Evolutionary conservation across 352 stramenopile species (phyloP), one percentile per base, ranked within the genome.

Genomic region (Globisporangium perplexum): DNA sequence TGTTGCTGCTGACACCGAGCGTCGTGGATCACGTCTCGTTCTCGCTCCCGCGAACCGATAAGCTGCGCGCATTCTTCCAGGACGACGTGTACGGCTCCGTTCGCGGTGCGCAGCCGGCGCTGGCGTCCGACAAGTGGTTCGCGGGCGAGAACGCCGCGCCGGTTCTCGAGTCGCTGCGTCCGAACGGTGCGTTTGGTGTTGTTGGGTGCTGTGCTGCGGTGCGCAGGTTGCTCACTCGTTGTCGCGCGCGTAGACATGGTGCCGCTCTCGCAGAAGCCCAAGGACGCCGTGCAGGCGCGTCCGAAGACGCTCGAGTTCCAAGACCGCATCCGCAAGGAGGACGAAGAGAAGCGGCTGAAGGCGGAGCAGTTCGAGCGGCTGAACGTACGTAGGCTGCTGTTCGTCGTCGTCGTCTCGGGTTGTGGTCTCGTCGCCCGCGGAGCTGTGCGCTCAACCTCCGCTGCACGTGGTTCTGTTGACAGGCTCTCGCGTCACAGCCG

Each of bases 281-380:
- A 54, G 20, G 73, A 87, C 20, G 46, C 42, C 17, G 43, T 54
- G 22, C 55, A 66, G 24, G 52, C 50, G 50, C 70, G 71, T 23
- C 75, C 72, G 11, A 91, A 83, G 67, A 86, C 76, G 35, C 63
- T 88, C 47, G 68, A 84, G 50, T 93, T 90, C 59, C 78, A 88
- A 51, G 75, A 65, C 14, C 63, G 66, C 39, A 72, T 74, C 41
- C 70, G 72, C 12, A 59, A 79, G 46, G 80, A 91, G 44, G 76
- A 88, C 39, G 68, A 83, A 28, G 74, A 84, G 55, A 80, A 86
- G 57, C 71, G 62, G 17, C 53, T 72, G 7, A 88, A 87, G 47
- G 67, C 69, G 15, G 74, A 75, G 31, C 77, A 88, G 47, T 78
- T 90, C 60, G 71, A 79, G 45, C 83, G 83, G 2, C 77, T 92